Conservation (phyloP, 148 eudicot genomes). For the Vaccinium vitisidaea region DNA sequence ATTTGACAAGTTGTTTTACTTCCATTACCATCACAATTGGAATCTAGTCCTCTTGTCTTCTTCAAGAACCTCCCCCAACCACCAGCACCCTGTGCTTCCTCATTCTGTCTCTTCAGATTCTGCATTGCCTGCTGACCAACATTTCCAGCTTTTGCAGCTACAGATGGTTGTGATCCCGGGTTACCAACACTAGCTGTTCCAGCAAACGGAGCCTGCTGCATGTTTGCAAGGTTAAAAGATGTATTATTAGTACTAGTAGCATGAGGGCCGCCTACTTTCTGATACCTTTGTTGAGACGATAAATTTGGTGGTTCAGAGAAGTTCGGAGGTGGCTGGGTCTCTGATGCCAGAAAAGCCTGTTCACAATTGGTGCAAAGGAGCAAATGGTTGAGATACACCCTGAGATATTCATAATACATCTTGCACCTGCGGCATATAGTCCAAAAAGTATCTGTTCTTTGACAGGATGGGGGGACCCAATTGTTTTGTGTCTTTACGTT, state of each 20-base stretch:
- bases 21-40: constrained; percentile 11
- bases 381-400: constrained; percentile 50
- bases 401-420: constrained; percentile 84
- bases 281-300: constrained; percentile 29
- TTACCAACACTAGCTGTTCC: constrained; percentile 11
- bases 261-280: constrained; percentile 28
- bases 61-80: constrained; percentile 24
- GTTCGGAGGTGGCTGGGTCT: constrained; percentile 56
- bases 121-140: constrained; percentile 38
- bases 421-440: constrained; percentile 67
- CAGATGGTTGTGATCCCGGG: constrained; percentile 20
- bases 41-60: constrained; percentile 38
- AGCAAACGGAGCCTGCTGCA: constrained; percentile 15
- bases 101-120: constrained; percentile 45
- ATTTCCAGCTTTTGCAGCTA: constrained; percentile 37
- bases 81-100: constrained; percentile 29
- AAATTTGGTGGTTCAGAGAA: constrained; percentile 27
- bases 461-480: constrained; percentile 32
- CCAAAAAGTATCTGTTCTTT: constrained; percentile 70
- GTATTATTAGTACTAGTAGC: constrained; percentile 9
- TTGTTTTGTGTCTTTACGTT: constrained; percentile 31
- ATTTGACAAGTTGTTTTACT: constrained; percentile 23
- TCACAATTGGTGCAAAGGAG: constrained; percentile 74
- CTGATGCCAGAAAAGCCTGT: constrained; percentile 52
- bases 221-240: constrained; percentile 1